phyloP scores from a whole-genome alignment of 177 flowering plant genomes.

The Vitis hybrid region DNA sequence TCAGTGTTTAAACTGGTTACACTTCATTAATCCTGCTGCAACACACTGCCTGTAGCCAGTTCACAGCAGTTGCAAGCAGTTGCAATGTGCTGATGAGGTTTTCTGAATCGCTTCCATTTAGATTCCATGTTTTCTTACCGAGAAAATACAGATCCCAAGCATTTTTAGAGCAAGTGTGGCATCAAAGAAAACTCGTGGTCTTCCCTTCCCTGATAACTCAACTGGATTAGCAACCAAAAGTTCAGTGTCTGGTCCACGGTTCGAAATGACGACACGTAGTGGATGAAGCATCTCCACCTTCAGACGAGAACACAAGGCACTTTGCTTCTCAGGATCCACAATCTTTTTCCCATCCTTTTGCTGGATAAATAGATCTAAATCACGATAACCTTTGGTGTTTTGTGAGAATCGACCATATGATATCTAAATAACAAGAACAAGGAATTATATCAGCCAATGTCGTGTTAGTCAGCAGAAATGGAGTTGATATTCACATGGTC shows the following conservation, averaged over 20 bases:
- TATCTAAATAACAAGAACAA: slow-evolving; percentile 34
- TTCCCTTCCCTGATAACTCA: slow-evolving; percentile 77
- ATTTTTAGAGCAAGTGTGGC: slow-evolving; percentile 66
- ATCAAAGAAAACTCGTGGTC: slow-evolving; percentile 84
- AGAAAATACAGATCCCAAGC: slow-evolving; percentile 75
- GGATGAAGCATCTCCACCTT: slow-evolving; percentile 80
- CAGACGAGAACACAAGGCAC: slow-evolving; percentile 44
- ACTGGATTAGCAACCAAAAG: slow-evolving; percentile 90
- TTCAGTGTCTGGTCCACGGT: slow-evolving; percentile 83
- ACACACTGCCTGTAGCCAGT: background rate
- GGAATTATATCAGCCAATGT: background rate
- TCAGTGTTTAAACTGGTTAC: too few relatives aligned
- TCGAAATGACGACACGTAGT: slow-evolving; percentile 54
- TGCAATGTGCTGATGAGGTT: background rate
- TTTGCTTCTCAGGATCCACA: slow-evolving; percentile 62
- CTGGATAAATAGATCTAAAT: slow-evolving; percentile 69
- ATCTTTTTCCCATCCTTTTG: slow-evolving; percentile 72
- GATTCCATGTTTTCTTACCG: slow-evolving; percentile 44
- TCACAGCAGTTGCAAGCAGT: background rate
- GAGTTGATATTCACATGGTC: background rate
- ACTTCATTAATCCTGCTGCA: too few relatives aligned
- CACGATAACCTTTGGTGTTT: slow-evolving; percentile 44
- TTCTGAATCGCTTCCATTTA: background rate
- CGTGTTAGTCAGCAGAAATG: background rate
- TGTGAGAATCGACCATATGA: slow-evolving; percentile 68